A percentile compares a stretch with the other conserved stretches of the same genome.
Conservation (phyloP, 108 stramenopile species). For the Schizochytrium sp. region DNA sequence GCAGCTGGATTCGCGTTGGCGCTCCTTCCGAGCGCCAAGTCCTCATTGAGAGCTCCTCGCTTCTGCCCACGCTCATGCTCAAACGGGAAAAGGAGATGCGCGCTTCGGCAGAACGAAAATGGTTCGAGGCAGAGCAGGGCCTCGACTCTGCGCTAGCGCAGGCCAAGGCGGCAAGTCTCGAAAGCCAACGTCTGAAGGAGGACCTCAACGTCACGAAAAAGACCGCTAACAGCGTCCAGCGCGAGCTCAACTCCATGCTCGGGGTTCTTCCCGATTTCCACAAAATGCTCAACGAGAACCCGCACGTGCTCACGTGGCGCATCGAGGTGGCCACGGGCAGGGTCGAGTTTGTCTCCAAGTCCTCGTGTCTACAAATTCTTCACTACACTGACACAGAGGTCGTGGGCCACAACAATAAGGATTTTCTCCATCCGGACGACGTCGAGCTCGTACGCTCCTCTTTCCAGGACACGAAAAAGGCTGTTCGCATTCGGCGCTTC, state of each 20-base stretch:
- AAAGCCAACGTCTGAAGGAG: not conserved
- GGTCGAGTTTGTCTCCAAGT: not conserved
- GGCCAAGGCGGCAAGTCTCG: not conserved
- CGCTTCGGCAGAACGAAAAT: not conserved
- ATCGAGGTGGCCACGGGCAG: not conserved
- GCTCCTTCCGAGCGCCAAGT: not conserved
- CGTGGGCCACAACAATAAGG: not conserved
- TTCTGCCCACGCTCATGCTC: not conserved
- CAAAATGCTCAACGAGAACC: slow-evolving; percentile 9
- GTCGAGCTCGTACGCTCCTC: not conserved
- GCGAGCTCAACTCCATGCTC: not conserved
- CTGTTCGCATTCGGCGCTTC: not conserved
- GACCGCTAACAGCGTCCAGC: not conserved
- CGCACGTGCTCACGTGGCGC: slow-evolving; percentile 3
- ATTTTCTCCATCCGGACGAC: not conserved
- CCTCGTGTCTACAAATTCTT: not conserved
- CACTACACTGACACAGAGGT: not conserved
- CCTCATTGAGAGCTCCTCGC: slow-evolving; percentile 5
- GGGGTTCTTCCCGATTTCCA: not conserved
- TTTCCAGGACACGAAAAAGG: not conserved
- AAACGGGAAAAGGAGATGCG: slow-evolving; percentile 9
- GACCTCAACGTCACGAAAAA: not conserved
- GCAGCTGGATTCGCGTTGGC: slow-evolving; percentile 3
- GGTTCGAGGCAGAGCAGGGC: not conserved
- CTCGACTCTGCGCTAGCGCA: not conserved